phyloP scores from a whole-genome alignment of 768 basidiomycete species.

The Dioszegia aurantiaca region DNA sequence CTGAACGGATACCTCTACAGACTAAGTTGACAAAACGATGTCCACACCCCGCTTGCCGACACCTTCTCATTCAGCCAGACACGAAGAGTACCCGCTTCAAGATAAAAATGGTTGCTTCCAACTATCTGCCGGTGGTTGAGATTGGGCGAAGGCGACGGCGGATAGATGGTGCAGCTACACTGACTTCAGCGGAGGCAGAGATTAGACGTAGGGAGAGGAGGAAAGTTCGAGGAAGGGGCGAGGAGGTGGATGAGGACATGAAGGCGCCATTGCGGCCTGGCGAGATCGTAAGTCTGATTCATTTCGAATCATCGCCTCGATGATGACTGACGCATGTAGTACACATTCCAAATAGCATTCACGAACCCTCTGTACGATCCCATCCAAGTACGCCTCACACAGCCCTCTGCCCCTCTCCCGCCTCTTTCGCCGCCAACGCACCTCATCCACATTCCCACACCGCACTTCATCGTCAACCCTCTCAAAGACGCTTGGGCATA shows the following conservation, averaged over 20 bases:
- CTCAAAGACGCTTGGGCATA: conserved; percentile 98
- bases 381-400: conserved; percentile 82
- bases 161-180: not conserved
- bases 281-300: conserved; percentile 24
- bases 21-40: conserved; percentile 96
- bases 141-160: conserved; percentile 53
- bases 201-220: conserved; percentile 26
- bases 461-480: conserved; percentile 76
- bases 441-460: conserved; percentile 67
- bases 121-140: conserved; percentile 84
- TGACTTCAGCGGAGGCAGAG: conserved; percentile 25
- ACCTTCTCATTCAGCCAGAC: conserved; percentile 97
- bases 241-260: conserved; percentile 41
- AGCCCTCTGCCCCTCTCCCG: conserved; percentile 53
- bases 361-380: conserved; percentile 96
- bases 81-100: conserved; percentile 94
- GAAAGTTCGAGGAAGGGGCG: conserved; percentile 19
- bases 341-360: conserved; percentile 82
- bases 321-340: conserved; percentile 45
- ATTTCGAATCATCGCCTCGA: not conserved
- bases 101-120: conserved; percentile 94
- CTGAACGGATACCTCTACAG: conserved; percentile 84
- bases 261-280: conserved; percentile 24
- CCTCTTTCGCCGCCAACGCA: not conserved
- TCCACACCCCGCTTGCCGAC: conserved; percentile 69